Evolutionary conservation across 2,329 filamentous ascomycete genomes (phyloP).

Genomic region (Epichloe gansuensis): DNA sequence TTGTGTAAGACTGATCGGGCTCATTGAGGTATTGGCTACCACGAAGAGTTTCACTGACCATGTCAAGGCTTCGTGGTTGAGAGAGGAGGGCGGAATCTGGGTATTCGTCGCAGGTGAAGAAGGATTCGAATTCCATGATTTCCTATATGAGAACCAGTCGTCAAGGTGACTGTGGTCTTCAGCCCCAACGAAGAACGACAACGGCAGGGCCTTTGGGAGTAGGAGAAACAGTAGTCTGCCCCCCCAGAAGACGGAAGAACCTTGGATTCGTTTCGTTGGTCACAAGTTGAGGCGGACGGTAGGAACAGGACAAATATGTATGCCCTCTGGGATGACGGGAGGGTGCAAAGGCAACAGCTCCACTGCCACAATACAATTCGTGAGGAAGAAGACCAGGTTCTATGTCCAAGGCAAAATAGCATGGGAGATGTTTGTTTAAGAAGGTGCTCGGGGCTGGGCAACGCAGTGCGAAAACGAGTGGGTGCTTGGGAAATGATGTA

Average conservation of each 20-base stretch:
- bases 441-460: neutral
- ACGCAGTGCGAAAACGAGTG: neutral
- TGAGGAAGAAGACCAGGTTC: too few relatives aligned
- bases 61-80: too few relatives aligned
- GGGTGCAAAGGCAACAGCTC: neutral
- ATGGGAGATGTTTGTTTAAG: neutral
- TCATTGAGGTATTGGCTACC: neutral
- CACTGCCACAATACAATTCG: neutral
- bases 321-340: neutral
- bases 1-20: neutral
- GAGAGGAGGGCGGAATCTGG: neutral
- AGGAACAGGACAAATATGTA: slow-evolving; percentile 1
- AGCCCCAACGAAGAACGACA: neutral
- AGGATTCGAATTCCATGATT: neutral
- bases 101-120: neutral
- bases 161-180: neutral
- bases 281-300: neutral
- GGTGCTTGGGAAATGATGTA: neutral
- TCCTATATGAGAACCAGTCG: neutral
- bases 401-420: neutral
- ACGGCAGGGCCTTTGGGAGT: neutral
- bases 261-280: neutral
- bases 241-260: neutral
- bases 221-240: neutral
- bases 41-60: neutral